Evolutionary conservation across 169 alveolate species (phyloP).

Genomic region (Plasmodium gonderi): DNA sequence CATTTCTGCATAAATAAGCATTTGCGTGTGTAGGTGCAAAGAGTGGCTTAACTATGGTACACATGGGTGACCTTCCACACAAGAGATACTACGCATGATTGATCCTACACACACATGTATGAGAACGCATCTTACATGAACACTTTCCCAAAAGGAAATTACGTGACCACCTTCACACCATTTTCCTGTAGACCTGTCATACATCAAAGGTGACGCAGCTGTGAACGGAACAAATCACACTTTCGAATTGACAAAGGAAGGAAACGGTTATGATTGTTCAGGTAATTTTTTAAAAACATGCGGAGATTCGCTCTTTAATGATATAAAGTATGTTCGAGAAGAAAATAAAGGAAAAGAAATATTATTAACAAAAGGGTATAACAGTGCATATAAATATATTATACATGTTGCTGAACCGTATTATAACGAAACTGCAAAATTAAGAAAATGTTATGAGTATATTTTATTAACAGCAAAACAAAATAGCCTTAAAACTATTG

Average conservation of each 20-base stretch:
- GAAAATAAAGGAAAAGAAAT: conserved; percentile 46
- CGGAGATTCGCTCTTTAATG: conserved; percentile 43
- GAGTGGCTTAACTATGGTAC: neutral
- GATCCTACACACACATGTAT: neutral
- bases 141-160: too few relatives aligned
- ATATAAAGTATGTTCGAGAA: conserved; percentile 36
- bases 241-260: conserved; percentile 63
- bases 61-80: neutral
- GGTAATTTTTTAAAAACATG: conserved; percentile 73
- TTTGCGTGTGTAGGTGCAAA: neutral
- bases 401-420: conserved; percentile 72
- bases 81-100: too few relatives aligned
- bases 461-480: conserved; percentile 42
- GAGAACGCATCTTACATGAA: neutral
- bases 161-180: neutral
- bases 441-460: conserved; percentile 61
- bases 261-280: conserved; percentile 75
- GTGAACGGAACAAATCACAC: conserved; percentile 67
- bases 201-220: conserved; percentile 60
- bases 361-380: conserved; percentile 66
- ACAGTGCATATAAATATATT: conserved; percentile 64
- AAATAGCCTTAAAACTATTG: conserved; percentile 45
- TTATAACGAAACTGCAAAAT: conserved; percentile 55
- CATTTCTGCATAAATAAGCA: too few relatives aligned
- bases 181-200: conserved; percentile 36